phyloP scores from a whole-genome alignment of 2,329 filamentous ascomycete genomes.

The Aspergillus melleus region DNA sequence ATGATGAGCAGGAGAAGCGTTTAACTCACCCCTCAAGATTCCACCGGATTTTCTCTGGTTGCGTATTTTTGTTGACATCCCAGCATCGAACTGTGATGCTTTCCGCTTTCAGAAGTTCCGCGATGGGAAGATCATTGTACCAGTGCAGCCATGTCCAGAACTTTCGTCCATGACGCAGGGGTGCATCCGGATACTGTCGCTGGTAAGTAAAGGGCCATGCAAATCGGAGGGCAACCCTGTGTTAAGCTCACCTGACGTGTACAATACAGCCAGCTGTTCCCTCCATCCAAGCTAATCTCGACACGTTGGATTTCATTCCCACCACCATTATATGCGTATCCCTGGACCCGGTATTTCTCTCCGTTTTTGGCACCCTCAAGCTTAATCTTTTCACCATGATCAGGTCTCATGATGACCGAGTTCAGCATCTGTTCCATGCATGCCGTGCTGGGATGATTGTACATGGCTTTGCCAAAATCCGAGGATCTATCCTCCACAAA shows the following conservation, averaged over 20 bases:
- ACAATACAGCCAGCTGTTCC: constrained; percentile 51
- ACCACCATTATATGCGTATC: constrained; percentile 51
- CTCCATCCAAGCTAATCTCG: constrained; percentile 51
- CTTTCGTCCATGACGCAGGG: constrained; percentile 53
- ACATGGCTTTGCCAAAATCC: constrained; percentile 49
- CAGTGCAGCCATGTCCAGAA: constrained; percentile 58
- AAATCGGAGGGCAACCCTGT: too few relatives aligned
- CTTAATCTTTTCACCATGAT: constrained; percentile 47
- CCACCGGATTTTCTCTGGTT: constrained; percentile 48
- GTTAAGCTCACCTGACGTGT: constrained; percentile 36
- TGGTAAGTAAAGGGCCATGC: too few relatives aligned
- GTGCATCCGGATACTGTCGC: constrained; percentile 47
- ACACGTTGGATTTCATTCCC: constrained; percentile 53
- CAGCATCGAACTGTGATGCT: constrained; percentile 50
- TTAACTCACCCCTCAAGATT: constrained; percentile 46
- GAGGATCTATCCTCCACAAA: constrained; percentile 53
- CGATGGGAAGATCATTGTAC: constrained; percentile 44
- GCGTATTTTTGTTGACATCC: constrained; percentile 54
- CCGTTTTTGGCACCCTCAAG: constrained; percentile 40
- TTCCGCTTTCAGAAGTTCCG: constrained; percentile 45
- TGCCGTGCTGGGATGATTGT: constrained; percentile 49
- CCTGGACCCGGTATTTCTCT: constrained; percentile 48
- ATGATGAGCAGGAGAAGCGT: too few relatives aligned
- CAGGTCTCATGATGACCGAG: constrained; percentile 48
- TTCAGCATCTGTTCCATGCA: constrained; percentile 54